Evolutionary conservation across 805 yeast genomes (phyloP), one percentile per base, ranked within the genome.

Genomic region (Kazachstania viticola): DNA sequence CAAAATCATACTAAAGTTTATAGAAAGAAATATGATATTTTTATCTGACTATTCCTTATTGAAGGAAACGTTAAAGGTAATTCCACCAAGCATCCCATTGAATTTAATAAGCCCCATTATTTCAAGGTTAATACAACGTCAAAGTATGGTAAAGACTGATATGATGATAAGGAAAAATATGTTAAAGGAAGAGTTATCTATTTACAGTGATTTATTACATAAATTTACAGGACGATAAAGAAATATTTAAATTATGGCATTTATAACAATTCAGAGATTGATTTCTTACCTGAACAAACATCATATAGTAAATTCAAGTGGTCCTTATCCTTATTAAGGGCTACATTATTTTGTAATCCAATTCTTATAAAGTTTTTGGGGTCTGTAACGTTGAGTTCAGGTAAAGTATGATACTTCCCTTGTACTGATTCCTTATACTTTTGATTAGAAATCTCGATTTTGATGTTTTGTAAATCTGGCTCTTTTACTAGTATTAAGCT

Each of bases 231-330:
- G n/a, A n/a, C n/a, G n/a, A n/a, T n/a, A n/a, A n/a, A n/a, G n/a
- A n/a, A n/a, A n/a, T n/a, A n/a, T n/a, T n/a, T n/a, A n/a, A n/a
- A n/a, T n/a, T n/a, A n/a, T n/a, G n/a, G 9, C 11, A 19, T 19
- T 19, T 19, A 19, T 11, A 33, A 39, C 33, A 49, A 35, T 18
- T 43, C 42, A 16, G 54, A 43, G 18, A 51, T 32, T 17, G 56
- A 53, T 22, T 43, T 47, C 16, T 47, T 30, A 29, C 58, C 60
- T 13, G 58, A 48, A 32, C 60, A 54, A 14, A 53, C 49, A 17
- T 51, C 42, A 23, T 43, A 42, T 8, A 52, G 28, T 15, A 41
- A 29, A 29, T 45, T 35, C 6, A 33, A 13, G 22, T 46, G 47
- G 22, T 32, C 34, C 9, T 32, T 40, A 14, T 36, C 15, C 21